Percentiles rank a stretch among this genome's conserved stretches.
Evolutionary conservation across 768 basidiomycete genomes (phyloP).

Genomic region (Coprinopsis strossmayeri): DNA sequence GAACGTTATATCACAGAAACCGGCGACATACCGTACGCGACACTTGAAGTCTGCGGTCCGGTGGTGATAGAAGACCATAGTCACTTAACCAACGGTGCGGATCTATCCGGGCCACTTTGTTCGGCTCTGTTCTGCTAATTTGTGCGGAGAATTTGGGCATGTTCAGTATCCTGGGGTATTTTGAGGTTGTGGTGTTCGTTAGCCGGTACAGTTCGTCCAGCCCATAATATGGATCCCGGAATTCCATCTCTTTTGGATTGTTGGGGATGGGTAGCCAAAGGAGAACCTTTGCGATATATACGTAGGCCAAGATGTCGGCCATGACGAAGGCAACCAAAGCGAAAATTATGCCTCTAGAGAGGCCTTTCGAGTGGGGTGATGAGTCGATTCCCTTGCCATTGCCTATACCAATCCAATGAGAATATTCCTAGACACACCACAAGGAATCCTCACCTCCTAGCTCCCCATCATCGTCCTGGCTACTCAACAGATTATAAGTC

Average conservation of each 20-base stretch:
- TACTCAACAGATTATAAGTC: neutral
- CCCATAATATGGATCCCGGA: slow-evolving; percentile 21
- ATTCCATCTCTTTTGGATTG: slow-evolving; percentile 15
- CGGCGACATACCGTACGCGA: slow-evolving; percentile 17
- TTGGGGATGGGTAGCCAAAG: slow-evolving; percentile 11
- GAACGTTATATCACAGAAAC: too few species aligned
- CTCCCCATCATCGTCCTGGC: neutral
- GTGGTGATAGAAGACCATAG: slow-evolving; percentile 21
- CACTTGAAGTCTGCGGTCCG: slow-evolving; percentile 20
- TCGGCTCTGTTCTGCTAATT: slow-evolving; percentile 17
- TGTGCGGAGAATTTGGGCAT: slow-evolving; percentile 20
- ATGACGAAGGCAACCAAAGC: slow-evolving; percentile 16
- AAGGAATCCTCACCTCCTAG: neutral
- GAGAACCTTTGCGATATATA: slow-evolving; percentile 12
- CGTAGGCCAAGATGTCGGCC: slow-evolving; percentile 19
- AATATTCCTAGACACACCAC: neutral
- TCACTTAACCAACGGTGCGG: slow-evolving; percentile 21
- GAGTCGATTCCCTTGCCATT: too few species aligned
- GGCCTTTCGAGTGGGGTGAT: neutral
- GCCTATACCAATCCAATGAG: neutral
- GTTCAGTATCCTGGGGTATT: slow-evolving; percentile 17
- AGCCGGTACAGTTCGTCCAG: slow-evolving; percentile 19
- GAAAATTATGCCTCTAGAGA: slow-evolving; percentile 1
- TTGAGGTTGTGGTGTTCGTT: slow-evolving; percentile 13
- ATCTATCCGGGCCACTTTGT: slow-evolving; percentile 19